Evolutionary conservation across 2,329 filamentous ascomycete genomes (phyloP), one percentile per base, ranked within the genome.

Genomic region (Thelonectria blattea): DNA sequence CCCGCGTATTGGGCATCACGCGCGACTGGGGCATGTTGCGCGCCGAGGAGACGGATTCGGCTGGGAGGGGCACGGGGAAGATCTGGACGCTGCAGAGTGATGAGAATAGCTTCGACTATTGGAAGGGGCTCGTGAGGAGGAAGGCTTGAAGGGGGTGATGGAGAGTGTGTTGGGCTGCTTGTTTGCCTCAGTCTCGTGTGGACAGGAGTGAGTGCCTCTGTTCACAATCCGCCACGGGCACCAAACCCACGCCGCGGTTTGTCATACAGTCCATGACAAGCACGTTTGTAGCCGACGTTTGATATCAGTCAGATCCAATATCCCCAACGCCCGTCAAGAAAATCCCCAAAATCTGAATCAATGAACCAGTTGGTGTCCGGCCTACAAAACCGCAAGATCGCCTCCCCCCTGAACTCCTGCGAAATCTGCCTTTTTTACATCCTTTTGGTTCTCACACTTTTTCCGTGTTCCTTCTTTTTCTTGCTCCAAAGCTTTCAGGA

Each of bases 101-200:
- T 75, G 92, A 93, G 74, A 99, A 99, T 72, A 97, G 93, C 75
- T 99, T 99, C 80, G 95, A 99, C 77, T 99, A 97, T 75, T 96
- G 97, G 79, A 91, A 86, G 72, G 95, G 95, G 0, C 73, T 99
- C 70, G 80, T 99, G 18, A 92, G 87, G 80, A 85, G 89, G 71
- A 98, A 96, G 81, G 76, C 88, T 2, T 93, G 30, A 56, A 22
- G 5, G 15, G 15, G 20, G 17, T 18, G 34, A 43, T n/a, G 48
- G 10, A 22, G n/a, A 12, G 18, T 10, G 12, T 5, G 20, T 27
- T 18, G 30, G 30, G 17, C 11, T 11, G 17, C 22, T 34, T 53
- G 17, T 18, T 32, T 47, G 45, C n/a, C 45, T 17, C n/a, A 12
- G 12, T 47, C 45, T 9, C n/a, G 15, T 15, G 5, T 3, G 30